These are phyloP conservation scores for Bremia lactucae DNA, from an alignment of 352 stramenopile species.

Conservation along the genomic window DNA sequence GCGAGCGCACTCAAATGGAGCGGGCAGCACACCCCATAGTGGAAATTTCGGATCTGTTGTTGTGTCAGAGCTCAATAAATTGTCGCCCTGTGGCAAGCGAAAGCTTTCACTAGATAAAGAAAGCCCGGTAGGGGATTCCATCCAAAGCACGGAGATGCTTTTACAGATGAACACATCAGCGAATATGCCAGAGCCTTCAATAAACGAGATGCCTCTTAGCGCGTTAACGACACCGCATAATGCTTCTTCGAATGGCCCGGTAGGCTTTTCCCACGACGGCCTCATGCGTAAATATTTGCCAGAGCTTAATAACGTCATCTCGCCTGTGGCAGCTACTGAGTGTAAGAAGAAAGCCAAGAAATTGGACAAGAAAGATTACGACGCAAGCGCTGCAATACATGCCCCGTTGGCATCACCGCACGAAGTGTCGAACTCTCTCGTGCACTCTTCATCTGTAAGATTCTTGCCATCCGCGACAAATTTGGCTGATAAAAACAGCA, in stretches of 20 bases:
- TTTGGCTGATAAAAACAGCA: slow-evolving; percentile 13
- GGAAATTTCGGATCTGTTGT: slow-evolving; percentile 7
- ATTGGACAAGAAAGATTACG: slow-evolving; percentile 37
- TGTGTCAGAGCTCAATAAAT: no score
- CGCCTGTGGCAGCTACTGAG: slow-evolving; percentile 45
- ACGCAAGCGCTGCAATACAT: slow-evolving; percentile 16
- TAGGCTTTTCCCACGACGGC: slow-evolving; percentile 21
- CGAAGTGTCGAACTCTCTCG: slow-evolving; percentile 7
- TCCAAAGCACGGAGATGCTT: slow-evolving; percentile 18
- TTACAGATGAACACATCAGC: slow-evolving; percentile 21
- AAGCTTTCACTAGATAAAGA: slow-evolving; percentile 22
- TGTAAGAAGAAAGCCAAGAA: slow-evolving; percentile 71
- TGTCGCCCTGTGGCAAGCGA: slow-evolving; percentile 37
- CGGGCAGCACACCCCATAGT: slow-evolving; percentile 4
- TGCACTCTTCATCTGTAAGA: slow-evolving; percentile 7
- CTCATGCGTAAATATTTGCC: slow-evolving; percentile 28
- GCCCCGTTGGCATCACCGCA: slow-evolving; percentile 12
- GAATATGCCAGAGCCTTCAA: slow-evolving; percentile 24
- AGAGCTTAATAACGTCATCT: slow-evolving; percentile 61
- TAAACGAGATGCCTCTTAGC: slow-evolving; percentile 23
- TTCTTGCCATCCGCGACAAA: slow-evolving; percentile 8
- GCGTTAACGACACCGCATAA: slow-evolving; percentile 28
- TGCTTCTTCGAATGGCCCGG: slow-evolving; percentile 10
- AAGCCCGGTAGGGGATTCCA: slow-evolving; percentile 7
- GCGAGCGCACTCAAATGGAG: slow-evolving; percentile 15